A percentile compares a stretch with the other conserved stretches of the same genome.
Evolutionary conservation across 371 early-diverging fungal genomes (phyloP).

Genomic region (Saksenaea vasiformis): DNA sequence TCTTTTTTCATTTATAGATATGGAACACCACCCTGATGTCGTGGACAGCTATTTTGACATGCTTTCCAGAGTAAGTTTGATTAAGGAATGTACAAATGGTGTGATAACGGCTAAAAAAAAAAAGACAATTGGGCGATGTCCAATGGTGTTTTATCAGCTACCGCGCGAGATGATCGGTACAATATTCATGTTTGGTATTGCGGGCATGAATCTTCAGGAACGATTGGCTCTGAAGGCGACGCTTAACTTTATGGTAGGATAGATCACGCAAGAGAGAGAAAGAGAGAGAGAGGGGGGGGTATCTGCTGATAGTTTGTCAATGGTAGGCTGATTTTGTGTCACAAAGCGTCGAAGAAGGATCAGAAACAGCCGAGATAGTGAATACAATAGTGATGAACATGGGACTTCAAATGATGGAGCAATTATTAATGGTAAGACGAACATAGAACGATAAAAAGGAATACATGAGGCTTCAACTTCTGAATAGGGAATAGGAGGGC

Average conservation of each 20-base stretch:
- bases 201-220: conserved; percentile 62
- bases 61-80: conserved; percentile 50
- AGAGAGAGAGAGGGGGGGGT: too few species aligned
- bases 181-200: conserved; percentile 54
- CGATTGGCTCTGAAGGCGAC: conserved; percentile 63
- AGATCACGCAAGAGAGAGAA: neutral
- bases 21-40: conserved; percentile 43
- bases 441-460: neutral
- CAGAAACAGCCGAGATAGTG: conserved; percentile 38
- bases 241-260: conserved; percentile 57
- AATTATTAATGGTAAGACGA: conserved; percentile 50
- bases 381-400: conserved; percentile 47
- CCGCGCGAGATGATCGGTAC: conserved; percentile 49
- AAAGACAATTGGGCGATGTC: conserved; percentile 57
- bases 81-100: neutral
- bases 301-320: conserved; percentile 3
- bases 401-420: conserved; percentile 59
- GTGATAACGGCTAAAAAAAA: neutral
- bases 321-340: conserved; percentile 55
- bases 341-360: conserved; percentile 45
- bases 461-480: neutral
- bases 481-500: conserved; percentile 68
- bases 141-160: conserved; percentile 57
- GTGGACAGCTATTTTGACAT: conserved; percentile 50
- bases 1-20: conserved; percentile 31